Evolutionary conservation across 2,329 filamentous ascomycete species (phyloP), one percentile per base, ranked within the genome.

Genomic region (Incumbomyces lentus): DNA sequence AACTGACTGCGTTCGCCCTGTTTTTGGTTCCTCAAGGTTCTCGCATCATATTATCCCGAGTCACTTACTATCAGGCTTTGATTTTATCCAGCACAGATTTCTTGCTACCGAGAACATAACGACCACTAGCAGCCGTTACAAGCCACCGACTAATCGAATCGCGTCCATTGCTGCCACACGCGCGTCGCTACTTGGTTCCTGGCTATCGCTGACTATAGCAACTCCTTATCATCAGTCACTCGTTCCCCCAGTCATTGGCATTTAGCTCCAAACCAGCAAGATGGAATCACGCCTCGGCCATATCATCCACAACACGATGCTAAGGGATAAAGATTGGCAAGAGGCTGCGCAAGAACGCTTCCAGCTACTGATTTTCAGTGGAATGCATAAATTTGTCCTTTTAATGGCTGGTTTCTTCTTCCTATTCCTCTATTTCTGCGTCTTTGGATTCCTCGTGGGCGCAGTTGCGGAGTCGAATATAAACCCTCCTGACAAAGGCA

Each of bases 361-460:
- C 6, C 16, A 18, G 29, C 16, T 37, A 7, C 13, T 18, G 11
- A 34, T 45, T 8, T 45, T 29, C 33, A 13, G 38, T 16, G 33
- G 33, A 22, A 37, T 38, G 42, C 12, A 37, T 13, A n/a, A 16
- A 12, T 45, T 45, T 26, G n/a, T 26, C 16, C 29, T 45, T 18
- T 29, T 30, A 19, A 45, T 45, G 42, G 13, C 34, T 26, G 33
- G 18, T 12, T 45, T 45, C 33, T 45, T 45, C 33, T 45, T 29
- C 42, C 22, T 45, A 33, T 45, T 45, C 13, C 11, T 45, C 22
- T 45, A 45, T 34, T 45, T 37, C 17, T 45, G 13, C 22, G 33
- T 16, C 13, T 45, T 45, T 18, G 42, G 42, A 33, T 45, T 45
- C 22, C 11, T 45, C 12, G 34, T 45, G 4, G 42, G 34, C 4